These are phyloP conservation scores for Fusarium buharicum DNA, from an alignment of 2,329 filamentous ascomycete genomes.

Conservation along the genomic window DNA sequence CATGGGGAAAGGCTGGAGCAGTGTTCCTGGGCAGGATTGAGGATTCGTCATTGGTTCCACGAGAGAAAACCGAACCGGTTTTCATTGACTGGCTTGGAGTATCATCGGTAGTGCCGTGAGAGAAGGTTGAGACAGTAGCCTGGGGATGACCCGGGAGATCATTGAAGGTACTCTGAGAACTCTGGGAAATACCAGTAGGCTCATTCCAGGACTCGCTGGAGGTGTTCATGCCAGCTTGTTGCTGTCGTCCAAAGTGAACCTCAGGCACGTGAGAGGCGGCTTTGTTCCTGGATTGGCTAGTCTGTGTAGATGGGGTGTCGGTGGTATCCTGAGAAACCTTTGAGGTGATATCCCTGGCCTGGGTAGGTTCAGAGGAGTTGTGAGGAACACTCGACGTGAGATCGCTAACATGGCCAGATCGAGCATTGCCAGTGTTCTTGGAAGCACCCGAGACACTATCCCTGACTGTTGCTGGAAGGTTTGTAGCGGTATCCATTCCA, in stretches of 20 bases:
- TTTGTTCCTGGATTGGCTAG: not conserved
- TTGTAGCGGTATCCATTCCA: not conserved
- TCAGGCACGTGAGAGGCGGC: not conserved
- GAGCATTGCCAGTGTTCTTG: not conserved
- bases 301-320: not conserved
- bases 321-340: slow-evolving; percentile 1
- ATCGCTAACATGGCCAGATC: not conserved
- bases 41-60: too few relatives aligned
- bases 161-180: not conserved
- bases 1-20: not conserved
- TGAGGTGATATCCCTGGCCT: slow-evolving; percentile 18
- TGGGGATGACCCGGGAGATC: not conserved
- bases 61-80: too few relatives aligned
- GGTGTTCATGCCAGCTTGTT: not conserved
- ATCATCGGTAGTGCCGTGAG: not conserved
- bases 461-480: not conserved
- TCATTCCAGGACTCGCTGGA: not conserved
- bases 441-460: not conserved
- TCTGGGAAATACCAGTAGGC: not conserved
- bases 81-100: not conserved
- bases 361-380: not conserved
- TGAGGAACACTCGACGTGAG: slow-evolving; percentile 11
- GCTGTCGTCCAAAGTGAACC: not conserved
- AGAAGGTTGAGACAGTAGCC: not conserved
- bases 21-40: not conserved